Conservation (phyloP, 2,329 filamentous ascomycete genomes). For the Pestalotiopsis sp. region DNA sequence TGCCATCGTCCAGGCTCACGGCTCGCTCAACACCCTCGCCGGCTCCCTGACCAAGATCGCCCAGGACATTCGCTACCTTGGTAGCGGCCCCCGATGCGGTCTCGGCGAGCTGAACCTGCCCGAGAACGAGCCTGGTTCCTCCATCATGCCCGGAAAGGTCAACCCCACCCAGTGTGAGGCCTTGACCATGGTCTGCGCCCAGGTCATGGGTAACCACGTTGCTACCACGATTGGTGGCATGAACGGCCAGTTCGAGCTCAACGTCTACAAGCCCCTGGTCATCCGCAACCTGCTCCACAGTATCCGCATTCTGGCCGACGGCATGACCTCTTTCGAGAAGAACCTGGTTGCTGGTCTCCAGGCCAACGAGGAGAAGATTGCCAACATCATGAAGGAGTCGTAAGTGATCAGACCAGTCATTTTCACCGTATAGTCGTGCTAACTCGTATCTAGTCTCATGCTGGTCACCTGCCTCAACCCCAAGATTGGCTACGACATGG, state of each 20-base stretch:
- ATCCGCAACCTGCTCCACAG: constrained; percentile 96
- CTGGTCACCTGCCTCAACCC: constrained; percentile 97
- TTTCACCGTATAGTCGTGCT: neutral
- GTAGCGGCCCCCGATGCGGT: constrained; percentile 92
- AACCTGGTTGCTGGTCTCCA: constrained; percentile 86
- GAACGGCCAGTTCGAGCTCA: constrained; percentile 98
- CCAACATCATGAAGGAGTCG: constrained; percentile 90
- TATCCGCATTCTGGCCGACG: constrained; percentile 82
- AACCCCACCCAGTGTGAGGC: constrained; percentile 99
- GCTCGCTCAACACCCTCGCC: constrained; percentile 90
- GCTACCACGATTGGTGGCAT: constrained; percentile 92
- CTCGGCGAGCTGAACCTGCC: constrained; percentile 91
- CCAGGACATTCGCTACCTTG: constrained; percentile 96
- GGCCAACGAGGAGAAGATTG: constrained; percentile 93
- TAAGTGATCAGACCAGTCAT: constrained; percentile 47
- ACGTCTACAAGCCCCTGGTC: constrained; percentile 97
- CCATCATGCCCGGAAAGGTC: constrained; percentile 99
- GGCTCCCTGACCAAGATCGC: constrained; percentile 95
- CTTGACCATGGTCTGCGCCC: constrained; percentile 94
- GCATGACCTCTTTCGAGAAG: constrained; percentile 94
- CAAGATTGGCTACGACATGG: constrained; percentile 97
- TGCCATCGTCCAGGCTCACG: constrained; percentile 90
- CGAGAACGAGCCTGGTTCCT: constrained; percentile 96
- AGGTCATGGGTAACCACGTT: constrained; percentile 97
- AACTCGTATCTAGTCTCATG: constrained; percentile 72